phyloP scores from a whole-genome alignment of 202 grass and related monocot genomes.

The Digitaria exilis region DNA sequence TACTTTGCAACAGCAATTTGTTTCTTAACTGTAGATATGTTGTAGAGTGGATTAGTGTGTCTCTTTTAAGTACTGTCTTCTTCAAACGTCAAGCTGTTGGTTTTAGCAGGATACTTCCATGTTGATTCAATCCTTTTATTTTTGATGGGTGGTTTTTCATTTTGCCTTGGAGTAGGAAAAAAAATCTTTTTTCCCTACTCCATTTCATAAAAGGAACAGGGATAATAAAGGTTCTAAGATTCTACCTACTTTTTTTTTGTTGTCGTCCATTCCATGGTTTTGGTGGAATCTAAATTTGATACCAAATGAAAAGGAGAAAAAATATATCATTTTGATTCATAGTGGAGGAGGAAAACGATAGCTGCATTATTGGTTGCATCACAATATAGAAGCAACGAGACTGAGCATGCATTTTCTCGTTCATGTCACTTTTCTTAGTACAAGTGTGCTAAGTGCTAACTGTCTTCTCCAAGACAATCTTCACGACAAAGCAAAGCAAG shows the following conservation, averaged over 20 bases:
- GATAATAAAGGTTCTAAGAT: slow-evolving; percentile 25
- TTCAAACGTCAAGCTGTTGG: background rate
- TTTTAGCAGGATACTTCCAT: slow-evolving; percentile 7
- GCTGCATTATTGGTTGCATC: background rate
- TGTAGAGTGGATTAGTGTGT: background rate
- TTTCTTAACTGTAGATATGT: background rate
- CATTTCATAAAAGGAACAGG: slow-evolving; percentile 6
- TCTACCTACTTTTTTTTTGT: slow-evolving; percentile 16
- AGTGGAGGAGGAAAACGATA: background rate
- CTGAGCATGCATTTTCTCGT: slow-evolving; percentile 15
- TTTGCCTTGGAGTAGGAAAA: background rate
- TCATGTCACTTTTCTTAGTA: slow-evolving; percentile 33
- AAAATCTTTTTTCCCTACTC: background rate
- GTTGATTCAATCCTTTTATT: background rate
- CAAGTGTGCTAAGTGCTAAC: slow-evolving; percentile 1
- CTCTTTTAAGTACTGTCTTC: background rate
- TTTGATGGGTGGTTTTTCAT: background rate
- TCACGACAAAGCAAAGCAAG: slow-evolving; percentile 54
- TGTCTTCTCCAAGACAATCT: slow-evolving; percentile 45
- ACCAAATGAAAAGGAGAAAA: background rate
- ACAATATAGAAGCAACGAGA: background rate
- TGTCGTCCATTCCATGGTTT: background rate
- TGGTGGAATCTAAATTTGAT: slow-evolving; percentile 23
- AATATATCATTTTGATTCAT: slow-evolving; percentile 5
- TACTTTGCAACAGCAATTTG: background rate